These are phyloP conservation scores for Waltergamsia citrina DNA, from an alignment of 2,329 filamentous ascomycete genomes.

Conservation along the genomic window DNA sequence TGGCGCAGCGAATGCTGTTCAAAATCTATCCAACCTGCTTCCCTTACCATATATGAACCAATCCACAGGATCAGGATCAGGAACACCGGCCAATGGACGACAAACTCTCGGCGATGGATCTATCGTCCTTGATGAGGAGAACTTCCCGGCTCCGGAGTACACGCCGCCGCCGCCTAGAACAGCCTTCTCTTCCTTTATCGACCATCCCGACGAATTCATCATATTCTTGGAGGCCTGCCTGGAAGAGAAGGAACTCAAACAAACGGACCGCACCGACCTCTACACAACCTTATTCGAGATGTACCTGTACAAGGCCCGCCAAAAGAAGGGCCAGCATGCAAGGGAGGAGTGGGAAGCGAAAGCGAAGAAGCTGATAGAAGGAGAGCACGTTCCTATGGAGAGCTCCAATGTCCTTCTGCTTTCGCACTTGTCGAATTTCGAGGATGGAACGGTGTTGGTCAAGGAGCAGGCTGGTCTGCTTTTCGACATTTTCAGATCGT, in stretches of 20 bases:
- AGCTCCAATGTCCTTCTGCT: constrained; percentile 89
- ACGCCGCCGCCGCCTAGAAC: constrained; percentile 72
- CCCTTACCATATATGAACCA: constrained; percentile 79
- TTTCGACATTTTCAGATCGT: constrained; percentile 94
- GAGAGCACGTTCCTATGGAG: constrained; percentile 74
- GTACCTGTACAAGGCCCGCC: constrained; percentile 83
- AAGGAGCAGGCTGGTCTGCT: constrained; percentile 87
- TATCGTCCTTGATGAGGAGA: constrained; percentile 39
- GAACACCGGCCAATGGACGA: constrained; percentile 35
- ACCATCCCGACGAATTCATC: constrained; percentile 87
- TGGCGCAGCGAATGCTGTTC: constrained; percentile 66
- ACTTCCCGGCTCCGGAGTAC: constrained; percentile 48
- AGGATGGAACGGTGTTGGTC: constrained; percentile 82
- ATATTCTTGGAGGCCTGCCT: constrained; percentile 85
- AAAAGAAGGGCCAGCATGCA: constrained; percentile 56
- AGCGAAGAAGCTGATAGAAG: constrained; percentile 80
- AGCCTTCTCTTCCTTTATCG: constrained; percentile 93
- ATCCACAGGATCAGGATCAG: constrained; percentile 45
- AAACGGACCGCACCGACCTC: constrained; percentile 72
- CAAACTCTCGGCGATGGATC: constrained; percentile 41
- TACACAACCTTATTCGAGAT: constrained; percentile 97
- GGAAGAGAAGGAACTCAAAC: constrained; percentile 57
- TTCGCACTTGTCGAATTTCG: constrained; percentile 85
- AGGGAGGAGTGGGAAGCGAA: constrained; percentile 81
- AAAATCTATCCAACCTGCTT: constrained; percentile 75